Evolutionary conservation across 129 eudicot genomes (phyloP).

Genomic region (Oenanthe sinensis): DNA sequence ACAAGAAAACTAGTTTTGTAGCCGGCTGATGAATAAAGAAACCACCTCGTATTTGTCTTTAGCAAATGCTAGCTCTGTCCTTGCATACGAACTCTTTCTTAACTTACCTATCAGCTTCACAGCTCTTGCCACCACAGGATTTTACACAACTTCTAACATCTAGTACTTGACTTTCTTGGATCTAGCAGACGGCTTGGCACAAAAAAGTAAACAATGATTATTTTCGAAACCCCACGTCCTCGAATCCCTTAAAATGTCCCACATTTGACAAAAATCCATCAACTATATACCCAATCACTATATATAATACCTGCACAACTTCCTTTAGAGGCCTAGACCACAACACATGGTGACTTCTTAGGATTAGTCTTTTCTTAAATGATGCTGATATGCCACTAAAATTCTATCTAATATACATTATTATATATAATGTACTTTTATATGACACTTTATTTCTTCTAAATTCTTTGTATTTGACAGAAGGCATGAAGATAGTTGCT

Average conservation of each 20-base stretch:
- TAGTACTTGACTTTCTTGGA: conserved; percentile 13
- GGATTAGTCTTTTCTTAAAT: neutral
- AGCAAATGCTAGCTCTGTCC: neutral
- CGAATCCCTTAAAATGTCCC: neutral
- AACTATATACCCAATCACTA: neutral
- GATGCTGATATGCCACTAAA: neutral
- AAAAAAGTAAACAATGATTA: neutral
- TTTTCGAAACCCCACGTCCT: conserved; percentile 6
- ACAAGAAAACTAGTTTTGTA: conserved; percentile 1
- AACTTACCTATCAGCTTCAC: neutral
- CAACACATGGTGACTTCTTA: neutral
- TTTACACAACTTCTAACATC: neutral
- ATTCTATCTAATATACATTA: neutral
- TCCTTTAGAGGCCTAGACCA: neutral
- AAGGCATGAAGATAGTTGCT: neutral
- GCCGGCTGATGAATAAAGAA: conserved; percentile 6
- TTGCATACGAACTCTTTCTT: conserved; percentile 3
- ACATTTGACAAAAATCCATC: neutral
- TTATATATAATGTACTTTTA: no score
- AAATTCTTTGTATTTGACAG: neutral
- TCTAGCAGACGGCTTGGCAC: conserved; percentile 15
- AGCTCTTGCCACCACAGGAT: neutral
- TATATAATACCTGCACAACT: neutral
- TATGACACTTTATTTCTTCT: neutral
- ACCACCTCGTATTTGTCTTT: conserved; percentile 11